phyloP scores from a whole-genome alignment of 192 early-diverging fungal species.

The Coemansia sp. region DNA sequence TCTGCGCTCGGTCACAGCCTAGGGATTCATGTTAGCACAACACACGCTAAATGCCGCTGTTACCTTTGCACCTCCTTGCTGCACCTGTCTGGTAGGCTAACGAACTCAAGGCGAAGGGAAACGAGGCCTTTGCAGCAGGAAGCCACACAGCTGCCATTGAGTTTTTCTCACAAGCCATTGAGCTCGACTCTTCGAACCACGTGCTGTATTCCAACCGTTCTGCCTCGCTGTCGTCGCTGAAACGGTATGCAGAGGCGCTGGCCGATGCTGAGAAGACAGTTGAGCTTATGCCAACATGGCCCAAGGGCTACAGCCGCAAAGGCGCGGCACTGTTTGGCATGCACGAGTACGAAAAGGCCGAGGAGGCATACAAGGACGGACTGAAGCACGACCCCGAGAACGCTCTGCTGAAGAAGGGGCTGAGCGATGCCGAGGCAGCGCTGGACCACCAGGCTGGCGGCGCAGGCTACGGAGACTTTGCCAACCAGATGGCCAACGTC shows the following conservation, averaged over 20 bases:
- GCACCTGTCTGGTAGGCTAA: constrained; percentile 53
- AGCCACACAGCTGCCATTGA: constrained; percentile 73
- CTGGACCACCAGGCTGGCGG: constrained; percentile 30
- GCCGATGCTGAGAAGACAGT: constrained; percentile 83
- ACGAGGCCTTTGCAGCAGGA: constrained; percentile 78
- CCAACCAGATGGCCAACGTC: constrained; percentile 21
- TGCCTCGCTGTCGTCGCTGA: constrained; percentile 72
- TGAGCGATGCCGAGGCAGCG: constrained; percentile 69
- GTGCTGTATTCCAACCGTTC: constrained; percentile 93
- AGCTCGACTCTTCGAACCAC: constrained; percentile 82
- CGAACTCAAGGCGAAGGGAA: constrained; percentile 73
- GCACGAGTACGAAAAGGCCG: constrained; percentile 62
- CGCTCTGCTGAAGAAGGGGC: constrained; percentile 66
- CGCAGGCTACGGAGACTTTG: constrained; percentile 28
- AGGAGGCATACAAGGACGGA: constrained; percentile 71
- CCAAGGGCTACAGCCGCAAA: constrained; percentile 89
- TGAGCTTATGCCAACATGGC: constrained; percentile 75
- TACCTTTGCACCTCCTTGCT: too few species aligned
- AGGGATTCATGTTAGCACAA: too few species aligned
- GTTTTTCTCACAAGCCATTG: constrained; percentile 78
- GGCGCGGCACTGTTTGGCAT: constrained; percentile 82
- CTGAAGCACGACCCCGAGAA: constrained; percentile 78
- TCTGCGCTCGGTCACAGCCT: too few species aligned
- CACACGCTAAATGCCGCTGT: too few species aligned
- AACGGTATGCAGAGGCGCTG: constrained; percentile 73